Base-by-base conservation (phyloP, 192 early-diverging fungal species). In the Mortierella hygrophila region DNA sequence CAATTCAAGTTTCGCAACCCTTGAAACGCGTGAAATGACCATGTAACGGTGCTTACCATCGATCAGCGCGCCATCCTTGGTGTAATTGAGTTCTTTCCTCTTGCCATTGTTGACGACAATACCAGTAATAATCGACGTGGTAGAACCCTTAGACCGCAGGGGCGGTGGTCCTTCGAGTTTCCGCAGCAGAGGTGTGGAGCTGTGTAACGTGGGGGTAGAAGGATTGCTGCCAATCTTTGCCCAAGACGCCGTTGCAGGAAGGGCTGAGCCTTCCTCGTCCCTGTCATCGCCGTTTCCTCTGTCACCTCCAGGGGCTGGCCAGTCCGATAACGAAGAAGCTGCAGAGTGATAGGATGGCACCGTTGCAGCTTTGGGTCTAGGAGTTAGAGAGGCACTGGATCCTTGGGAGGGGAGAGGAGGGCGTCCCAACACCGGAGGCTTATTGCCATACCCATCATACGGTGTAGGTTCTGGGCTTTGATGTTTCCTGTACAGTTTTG, bases 241-340 rank as follows among this genome's bases (percentile, higher is more conserved):
- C 92, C 92, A 93, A 15, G 92, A 93, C 10, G 91, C 92, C 16
- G 92, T 93, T 15, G 90, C 89, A 52, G 92, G 92, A 38, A 93
- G 82, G 20, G 90, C 90, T 16, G 92, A 92, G 10, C 77, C 88
- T 82, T 75, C 88, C 38, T 84, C 79, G 21, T 81, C 85, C 26
- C 87, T 75, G 29, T 74, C 82, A 57, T 88, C 80, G 46, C 41
- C 76, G 21, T 6, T 15, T 21, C 70, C 55, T 70, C 74, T 72
- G 37, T 75, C 73, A 21, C 76, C 81, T 23, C 81, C 78, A 54
- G 78, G 82, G 3, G 88, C 82, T 40, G 88, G 76, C 80, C 82
- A 84, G 32, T 83, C 82, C 6, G 78, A 81, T 18, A 80, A 42
- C 11, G 78, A 78, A 0, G 88, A 83, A 3, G 79, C n/a, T 6